Percentiles rank a stretch among this genome's conserved stretches.
Conservation (phyloP, 805 yeast genomes). For the Teunomyces gatunensis region DNA sequence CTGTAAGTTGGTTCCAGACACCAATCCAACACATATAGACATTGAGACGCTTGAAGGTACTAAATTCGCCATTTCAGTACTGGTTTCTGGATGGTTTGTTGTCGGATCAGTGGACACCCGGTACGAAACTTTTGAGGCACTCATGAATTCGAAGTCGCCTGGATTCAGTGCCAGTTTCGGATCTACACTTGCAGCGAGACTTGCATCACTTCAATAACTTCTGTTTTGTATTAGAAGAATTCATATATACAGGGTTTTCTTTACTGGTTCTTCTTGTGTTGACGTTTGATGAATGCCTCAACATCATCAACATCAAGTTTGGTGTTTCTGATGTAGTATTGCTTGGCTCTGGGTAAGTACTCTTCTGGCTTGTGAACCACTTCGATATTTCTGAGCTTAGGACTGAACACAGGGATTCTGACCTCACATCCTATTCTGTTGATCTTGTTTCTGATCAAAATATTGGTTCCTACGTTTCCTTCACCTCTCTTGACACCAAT, state of each 20-base stretch:
- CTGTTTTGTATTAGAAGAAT: not conserved
- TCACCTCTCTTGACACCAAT: slow-evolving; percentile 65
- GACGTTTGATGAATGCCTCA: slow-evolving; percentile 38
- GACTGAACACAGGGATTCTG: slow-evolving; percentile 77
- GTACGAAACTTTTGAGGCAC: slow-evolving; percentile 27
- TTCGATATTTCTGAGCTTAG: slow-evolving; percentile 74
- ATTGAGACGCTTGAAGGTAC: slow-evolving; percentile 17
- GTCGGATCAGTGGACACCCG: slow-evolving; percentile 6
- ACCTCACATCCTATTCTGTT: slow-evolving; percentile 83
- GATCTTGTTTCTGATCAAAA: slow-evolving; percentile 80
- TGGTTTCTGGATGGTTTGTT: slow-evolving; percentile 28
- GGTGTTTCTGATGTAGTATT: slow-evolving; percentile 82
- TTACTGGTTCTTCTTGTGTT: slow-evolving; percentile 12
- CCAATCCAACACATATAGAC: slow-evolving; percentile 6
- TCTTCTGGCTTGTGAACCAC: slow-evolving; percentile 68
- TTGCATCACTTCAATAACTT: not conserved
- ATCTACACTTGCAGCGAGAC: not conserved
- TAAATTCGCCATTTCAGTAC: slow-evolving; percentile 19
- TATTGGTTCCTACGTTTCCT: slow-evolving; percentile 65
- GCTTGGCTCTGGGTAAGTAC: slow-evolving; percentile 77
- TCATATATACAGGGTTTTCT: not conserved
- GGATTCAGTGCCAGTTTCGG: slow-evolving; percentile 8
- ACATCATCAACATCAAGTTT: slow-evolving; percentile 74
- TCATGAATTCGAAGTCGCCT: slow-evolving; percentile 24
- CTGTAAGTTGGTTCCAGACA: slow-evolving; percentile 10